phyloP scores from a whole-genome alignment of 805 yeast species.

The Wickerhamiella siamensis region DNA sequence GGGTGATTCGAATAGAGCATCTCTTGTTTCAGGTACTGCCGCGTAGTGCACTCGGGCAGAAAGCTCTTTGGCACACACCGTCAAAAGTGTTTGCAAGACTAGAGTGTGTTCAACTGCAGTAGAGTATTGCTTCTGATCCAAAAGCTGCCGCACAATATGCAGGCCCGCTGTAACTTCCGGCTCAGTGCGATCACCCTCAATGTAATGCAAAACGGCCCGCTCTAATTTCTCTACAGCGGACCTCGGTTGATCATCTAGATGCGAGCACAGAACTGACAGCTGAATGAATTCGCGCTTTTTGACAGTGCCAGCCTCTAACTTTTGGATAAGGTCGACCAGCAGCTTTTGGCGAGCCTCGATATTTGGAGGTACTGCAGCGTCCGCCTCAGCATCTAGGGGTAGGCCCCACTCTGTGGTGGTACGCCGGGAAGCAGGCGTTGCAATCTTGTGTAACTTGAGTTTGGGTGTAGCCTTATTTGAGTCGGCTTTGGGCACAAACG shows the following conservation, averaged over 20 bases:
- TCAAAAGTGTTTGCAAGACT: constrained; percentile 9
- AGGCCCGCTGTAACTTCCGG: constrained; percentile 13
- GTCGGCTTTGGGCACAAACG: neutral
- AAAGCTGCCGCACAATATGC: constrained; percentile 12
- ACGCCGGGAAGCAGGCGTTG: neutral
- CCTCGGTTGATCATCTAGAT: neutral
- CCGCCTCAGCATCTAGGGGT: neutral
- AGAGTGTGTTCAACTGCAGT: constrained; percentile 10
- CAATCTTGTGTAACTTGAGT: neutral
- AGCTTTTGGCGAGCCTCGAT: constrained; percentile 4
- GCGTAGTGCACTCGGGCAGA: constrained; percentile 10
- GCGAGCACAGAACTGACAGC: constrained; percentile 3
- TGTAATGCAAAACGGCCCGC: neutral
- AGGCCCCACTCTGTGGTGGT: neutral
- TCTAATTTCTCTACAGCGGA: neutral
- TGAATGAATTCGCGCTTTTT: constrained; percentile 16
- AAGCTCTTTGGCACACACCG: constrained; percentile 6
- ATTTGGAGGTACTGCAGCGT: neutral
- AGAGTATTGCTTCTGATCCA: constrained; percentile 7
- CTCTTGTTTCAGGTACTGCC: constrained; percentile 15
- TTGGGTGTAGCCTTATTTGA: neutral
- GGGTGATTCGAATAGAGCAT: constrained; percentile 7
- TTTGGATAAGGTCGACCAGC: constrained; percentile 11
- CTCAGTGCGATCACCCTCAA: constrained; percentile 5
- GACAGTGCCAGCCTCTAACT: constrained; percentile 11